Base-by-base conservation (phyloP, 345 rosid species). In the Camelina neglecta region DNA sequence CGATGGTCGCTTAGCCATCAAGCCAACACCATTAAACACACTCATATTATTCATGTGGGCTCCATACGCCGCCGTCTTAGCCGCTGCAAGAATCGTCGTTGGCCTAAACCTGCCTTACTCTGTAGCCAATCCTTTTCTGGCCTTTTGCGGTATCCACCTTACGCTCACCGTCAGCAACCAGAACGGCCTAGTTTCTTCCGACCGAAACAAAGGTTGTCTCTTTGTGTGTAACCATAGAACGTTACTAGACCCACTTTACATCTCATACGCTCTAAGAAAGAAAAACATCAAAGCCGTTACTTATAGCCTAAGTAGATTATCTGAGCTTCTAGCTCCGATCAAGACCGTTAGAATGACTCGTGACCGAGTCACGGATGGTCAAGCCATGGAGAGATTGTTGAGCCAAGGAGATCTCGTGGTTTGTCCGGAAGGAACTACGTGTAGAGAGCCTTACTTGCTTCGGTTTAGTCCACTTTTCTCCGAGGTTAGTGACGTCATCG, bases 1-100 rank as follows among this genome's bases (percentile, higher is more conserved):
- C 33, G 98, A 93, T 42, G 97, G 96, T 18, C 81, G 97, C 50
- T 72, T 93, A 56, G 92, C 90, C 38, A 68, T 86, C 4, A 83
- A 51, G 26, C 98, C 97, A 51, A 81, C 86, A 18, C 85, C 84
- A 9, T 15, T 70, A 13, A 70, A 86, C 63, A 62, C 91, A 20
- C 69, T 93, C 7, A 65, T 80, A 42, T 36, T 89, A 80, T 84
- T 93, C 85, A 80, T 87, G 62, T 93, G 97, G 96, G 53, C 84
- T 21, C 96, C 96, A 45, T 79, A 89, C 4, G 81, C 89, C 2
- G 42, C 74, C 16, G 24, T 61, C 5, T 38, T 86, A 3, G 65
- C 65, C 77, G 9, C 72, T 13, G 47, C 68, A 56, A 80, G 88
- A 76, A 5, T 53, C 29, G 1, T 65, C 33, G 50, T 58, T 20